Evolutionary conservation across 176 grass and related monocot genomes (phyloP).

Genomic region (Cenchrus fungigraminus): DNA sequence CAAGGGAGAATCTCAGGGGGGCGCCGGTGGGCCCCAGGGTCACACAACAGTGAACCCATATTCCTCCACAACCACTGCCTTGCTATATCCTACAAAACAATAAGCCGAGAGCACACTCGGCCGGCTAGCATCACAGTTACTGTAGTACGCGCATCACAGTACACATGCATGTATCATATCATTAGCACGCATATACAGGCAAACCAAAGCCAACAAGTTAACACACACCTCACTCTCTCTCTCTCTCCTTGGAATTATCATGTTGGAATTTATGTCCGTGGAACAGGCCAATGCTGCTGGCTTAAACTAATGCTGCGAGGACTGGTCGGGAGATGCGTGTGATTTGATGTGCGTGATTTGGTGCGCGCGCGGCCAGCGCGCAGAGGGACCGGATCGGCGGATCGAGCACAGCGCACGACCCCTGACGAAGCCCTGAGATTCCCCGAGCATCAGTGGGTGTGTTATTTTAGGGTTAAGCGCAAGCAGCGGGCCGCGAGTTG

Average conservation of each 20-base stretch:
- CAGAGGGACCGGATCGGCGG: background rate
- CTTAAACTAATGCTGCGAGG: slow-evolving; percentile 40
- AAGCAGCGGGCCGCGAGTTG: slow-evolving; percentile 36
- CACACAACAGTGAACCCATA: slow-evolving; percentile 38
- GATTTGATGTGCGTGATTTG: slow-evolving; percentile 57
- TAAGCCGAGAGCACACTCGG: slow-evolving; percentile 11
- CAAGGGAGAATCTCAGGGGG: slow-evolving; percentile 49
- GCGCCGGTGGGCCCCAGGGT: background rate
- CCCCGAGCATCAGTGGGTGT: slow-evolving; percentile 12
- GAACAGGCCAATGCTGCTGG: background rate
- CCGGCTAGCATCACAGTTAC: slow-evolving; percentile 16
- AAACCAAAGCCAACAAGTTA: background rate
- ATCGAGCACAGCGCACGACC: background rate
- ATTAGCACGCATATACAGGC: background rate
- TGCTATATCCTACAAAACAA: slow-evolving; percentile 38
- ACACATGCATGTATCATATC: background rate
- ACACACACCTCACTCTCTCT: background rate
- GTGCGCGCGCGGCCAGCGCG: background rate
- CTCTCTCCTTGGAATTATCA: slow-evolving; percentile 4
- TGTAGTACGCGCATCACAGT: background rate
- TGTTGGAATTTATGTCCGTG: slow-evolving; percentile 68
- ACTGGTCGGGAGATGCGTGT: slow-evolving; percentile 14
- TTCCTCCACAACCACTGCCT: slow-evolving; percentile 45
- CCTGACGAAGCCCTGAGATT: slow-evolving; percentile 2
- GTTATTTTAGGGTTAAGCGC: slow-evolving; percentile 35